Base-by-base conservation (phyloP, 495 filamentous ascomycete genomes). In the Margaritispora aquatica region DNA sequence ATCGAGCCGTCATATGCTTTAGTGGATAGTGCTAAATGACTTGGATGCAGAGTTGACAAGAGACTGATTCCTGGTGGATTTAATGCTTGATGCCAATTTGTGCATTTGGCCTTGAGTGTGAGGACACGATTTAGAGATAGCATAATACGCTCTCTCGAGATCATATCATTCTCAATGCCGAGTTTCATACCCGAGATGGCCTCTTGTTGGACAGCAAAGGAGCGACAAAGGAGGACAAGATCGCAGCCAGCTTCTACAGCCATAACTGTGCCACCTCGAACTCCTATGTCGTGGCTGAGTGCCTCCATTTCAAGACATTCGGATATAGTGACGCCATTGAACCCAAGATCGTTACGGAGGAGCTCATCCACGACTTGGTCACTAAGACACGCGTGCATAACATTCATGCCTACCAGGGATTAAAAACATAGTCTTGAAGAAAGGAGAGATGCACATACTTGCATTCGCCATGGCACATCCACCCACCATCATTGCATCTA, bases 251-350 rank as follows among this genome's bases (percentile, higher is more conserved):
- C 91, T 68, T 94, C 92, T 57, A 95, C 88, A 0, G 91, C 91
- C 91, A 96, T 96, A 55, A 96, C 89, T 0, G 89, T 94, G 17
- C 91, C 90, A 15, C 90, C 90, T 58, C 89, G 87, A n/a, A 96
- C 88, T 13, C 91, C 91, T 61, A 96, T 94, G 62, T 96, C 92
- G 62, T 92, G 88, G 53, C 87, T 88, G 15, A 96, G 78, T 0
- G 90, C 89, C 63, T 96, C 91, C 91, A 96, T 96, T 70, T 96
- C 91, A n/a, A 96, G 76, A 58, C 91, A 96, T 66, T 96, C 91
- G 0, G 90, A 95, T 46, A 96, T 88, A n/a, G 90, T 90, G 7
- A 96, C 91, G 2, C 91, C 91, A 57, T 89, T 79, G 66, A 96
- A 96, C 8, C 88, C 85, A 47, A 96, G 78, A 60, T 95, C 89